phyloP scores from a whole-genome alignment of 192 early-diverging fungal species.

The Backusella sp. region DNA sequence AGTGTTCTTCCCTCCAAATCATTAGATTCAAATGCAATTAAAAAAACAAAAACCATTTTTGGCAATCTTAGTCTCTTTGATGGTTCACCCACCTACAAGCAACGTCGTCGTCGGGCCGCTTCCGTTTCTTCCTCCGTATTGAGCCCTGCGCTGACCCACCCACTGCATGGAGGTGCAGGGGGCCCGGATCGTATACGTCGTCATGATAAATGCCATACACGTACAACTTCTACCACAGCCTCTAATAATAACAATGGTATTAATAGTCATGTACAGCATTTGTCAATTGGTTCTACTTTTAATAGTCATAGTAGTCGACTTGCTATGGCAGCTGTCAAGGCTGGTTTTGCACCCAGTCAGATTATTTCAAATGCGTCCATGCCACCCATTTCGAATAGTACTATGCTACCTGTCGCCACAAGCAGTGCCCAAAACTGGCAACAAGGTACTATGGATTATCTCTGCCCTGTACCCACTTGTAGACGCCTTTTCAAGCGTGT shows the following conservation, averaged over 20 bases:
- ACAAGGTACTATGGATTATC: background rate
- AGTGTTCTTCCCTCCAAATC: constrained; percentile 20
- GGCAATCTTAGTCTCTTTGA: constrained; percentile 65
- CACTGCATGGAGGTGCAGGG: constrained; percentile 4
- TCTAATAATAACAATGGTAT: background rate
- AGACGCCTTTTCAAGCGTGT: background rate
- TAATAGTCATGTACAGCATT: background rate
- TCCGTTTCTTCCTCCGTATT: constrained; percentile 32
- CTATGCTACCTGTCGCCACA: constrained; percentile 1
- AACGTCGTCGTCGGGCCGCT: constrained; percentile 59
- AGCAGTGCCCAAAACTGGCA: background rate
- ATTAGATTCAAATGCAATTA: constrained; percentile 31
- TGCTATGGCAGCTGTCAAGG: constrained; percentile 26
- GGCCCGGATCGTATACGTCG: constrained; percentile 28
- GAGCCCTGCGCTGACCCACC: background rate
- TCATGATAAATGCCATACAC: constrained; percentile 23
- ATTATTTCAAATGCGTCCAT: background rate
- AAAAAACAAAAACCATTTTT: constrained; percentile 38
- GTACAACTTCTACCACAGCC: constrained; percentile 20
- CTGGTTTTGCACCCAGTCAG: constrained; percentile 12
- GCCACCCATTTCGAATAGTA: background rate
- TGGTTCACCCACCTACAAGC: constrained; percentile 71
- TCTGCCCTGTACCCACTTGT: constrained; percentile 9
- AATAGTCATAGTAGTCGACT: constrained; percentile 17
- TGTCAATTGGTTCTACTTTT: background rate